A percentile compares a stretch with the other conserved stretches of the same genome.
These are phyloP conservation scores for Citrus hindsii DNA, from an alignment of 345 rosid species.

Conservation along the genomic window DNA sequence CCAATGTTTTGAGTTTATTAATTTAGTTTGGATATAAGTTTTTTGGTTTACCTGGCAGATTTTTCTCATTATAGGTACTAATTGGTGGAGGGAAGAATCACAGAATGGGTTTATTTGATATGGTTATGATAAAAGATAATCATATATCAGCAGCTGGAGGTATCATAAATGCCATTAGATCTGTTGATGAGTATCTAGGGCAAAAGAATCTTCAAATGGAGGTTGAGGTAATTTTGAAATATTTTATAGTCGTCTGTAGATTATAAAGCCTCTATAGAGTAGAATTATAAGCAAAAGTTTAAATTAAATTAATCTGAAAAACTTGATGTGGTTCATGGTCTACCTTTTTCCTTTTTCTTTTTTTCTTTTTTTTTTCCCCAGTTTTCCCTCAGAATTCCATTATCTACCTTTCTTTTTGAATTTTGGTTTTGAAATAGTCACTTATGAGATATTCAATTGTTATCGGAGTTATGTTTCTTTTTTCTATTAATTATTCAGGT, in stretches of 20 bases:
- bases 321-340: neutral
- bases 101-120: conserved; percentile 95
- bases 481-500: conserved; percentile 33
- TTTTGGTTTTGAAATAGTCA: neutral
- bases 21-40: conserved; percentile 13
- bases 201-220: conserved; percentile 75
- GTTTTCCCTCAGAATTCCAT: neutral
- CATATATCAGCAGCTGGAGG: conserved; percentile 96
- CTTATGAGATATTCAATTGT: neutral
- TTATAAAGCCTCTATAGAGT: neutral
- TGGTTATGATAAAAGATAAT: conserved; percentile 97
- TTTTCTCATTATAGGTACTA: conserved; percentile 56
- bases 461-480: neutral
- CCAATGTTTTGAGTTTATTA: neutral
- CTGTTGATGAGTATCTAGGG: conserved; percentile 67
- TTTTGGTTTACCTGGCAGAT: conserved; percentile 22
- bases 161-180: conserved; percentile 65
- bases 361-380: too few species aligned
- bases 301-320: conserved; percentile 4
- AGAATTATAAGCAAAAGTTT: conserved; percentile 1
- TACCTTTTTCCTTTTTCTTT: neutral
- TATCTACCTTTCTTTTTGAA: neutral
- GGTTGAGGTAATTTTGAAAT: conserved; percentile 65
- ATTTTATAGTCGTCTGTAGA: neutral
- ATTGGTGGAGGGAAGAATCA: conserved; percentile 96